Base-by-base conservation (phyloP, 2,329 filamentous ascomycete genomes). In the Aspergillus novofumigatus region DNA sequence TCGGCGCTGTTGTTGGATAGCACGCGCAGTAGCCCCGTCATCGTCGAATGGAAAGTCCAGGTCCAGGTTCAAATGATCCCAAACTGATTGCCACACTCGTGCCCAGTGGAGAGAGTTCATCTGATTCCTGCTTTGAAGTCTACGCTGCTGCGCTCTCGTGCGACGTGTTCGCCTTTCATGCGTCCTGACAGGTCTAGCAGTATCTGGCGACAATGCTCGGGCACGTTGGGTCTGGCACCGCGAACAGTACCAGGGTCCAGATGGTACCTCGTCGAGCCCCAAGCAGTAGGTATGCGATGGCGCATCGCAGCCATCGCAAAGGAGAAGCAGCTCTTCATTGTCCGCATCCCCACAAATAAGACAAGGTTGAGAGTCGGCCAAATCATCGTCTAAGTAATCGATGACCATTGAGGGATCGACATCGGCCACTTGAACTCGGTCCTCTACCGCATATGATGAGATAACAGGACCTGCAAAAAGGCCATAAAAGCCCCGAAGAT, bases 211-310 rank as follows among this genome's bases (percentile, higher is more conserved):
- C 72, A 73, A 57, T 70, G 67, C 66, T 53, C 68, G 53, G 59
- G 75, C 68, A 71, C 77, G 71, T 68, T 78, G 80, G 73, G 75
- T 69, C 56, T 78, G 74, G 73, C 94, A 99, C 66, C 89, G 86
- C 74, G 94, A 87, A 78, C 94, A 99, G 73, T 93, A 96, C 92
- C 93, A 99, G 62, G 87, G 80, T 28, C 89, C 90, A 29, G 82
- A 77, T 23, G 92, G 92, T 55, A 96, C 85, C 53, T 81, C 78
- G 59, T 92, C 87, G 51, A 96, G 82, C 35, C 90, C 92, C 59
- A 96, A 85, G 74, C 94, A 99, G 73, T 95, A 90, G 50, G 92
- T 92, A 74, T 99, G 94, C 67, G 93, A 96, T 47, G 90, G 85
- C 35, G 88, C 87, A 78, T 96, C 89, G 78, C 94, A 99, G 68